Base-by-base conservation (phyloP, 169 alveolate species). In the Plasmodium cynomolgi region DNA sequence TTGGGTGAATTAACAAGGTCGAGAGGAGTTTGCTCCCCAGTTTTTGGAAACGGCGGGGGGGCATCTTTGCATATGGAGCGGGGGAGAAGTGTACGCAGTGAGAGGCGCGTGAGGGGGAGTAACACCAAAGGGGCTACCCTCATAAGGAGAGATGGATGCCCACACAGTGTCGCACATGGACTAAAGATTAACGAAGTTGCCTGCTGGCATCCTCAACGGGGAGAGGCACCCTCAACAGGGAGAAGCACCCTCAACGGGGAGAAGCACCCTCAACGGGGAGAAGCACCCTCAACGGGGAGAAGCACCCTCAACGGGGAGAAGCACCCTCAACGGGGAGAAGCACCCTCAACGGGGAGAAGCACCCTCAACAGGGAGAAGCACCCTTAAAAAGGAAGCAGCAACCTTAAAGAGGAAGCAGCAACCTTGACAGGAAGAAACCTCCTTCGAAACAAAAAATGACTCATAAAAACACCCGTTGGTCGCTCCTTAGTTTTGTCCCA, bases 1-100 rank as follows among this genome's bases (percentile, higher is more conserved):
- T 73, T 11, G 73, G 86, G 20, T 75, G 80, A 17, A 37, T 34
- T 74, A 75, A 86, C 72, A 54, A 47, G 26, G 20, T n/a, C 17
- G 85, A 79, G 23, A 75, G 31, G 15, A 15, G 31, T n/a, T 11
- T 86, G 20, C 56, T 86, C 81, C 62, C 81, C 29, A 74, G 29
- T 86, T 86, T 86, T 37, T 75, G 79, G 17, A 75, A 86, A 29
- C n/a, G 26, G 17, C 23, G 29, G 29, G 81, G 81, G 71, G 68
- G 2, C 93, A 86, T 86, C 71, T 86, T 86, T 77, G 29, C 26
- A 34, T 44, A 26, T 15, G 33, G 39, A 41, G 23, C 7, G 33
- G 47, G 71, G 29, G 7, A 31, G 56, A 50, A 15, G 23, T 50
- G 23, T 15, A 50, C 62, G 3, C 20, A 17, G 9, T 50, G 62